Conservation (phyloP, 352 stramenopile species). For the Globisporangium rhizosaccharum region DNA sequence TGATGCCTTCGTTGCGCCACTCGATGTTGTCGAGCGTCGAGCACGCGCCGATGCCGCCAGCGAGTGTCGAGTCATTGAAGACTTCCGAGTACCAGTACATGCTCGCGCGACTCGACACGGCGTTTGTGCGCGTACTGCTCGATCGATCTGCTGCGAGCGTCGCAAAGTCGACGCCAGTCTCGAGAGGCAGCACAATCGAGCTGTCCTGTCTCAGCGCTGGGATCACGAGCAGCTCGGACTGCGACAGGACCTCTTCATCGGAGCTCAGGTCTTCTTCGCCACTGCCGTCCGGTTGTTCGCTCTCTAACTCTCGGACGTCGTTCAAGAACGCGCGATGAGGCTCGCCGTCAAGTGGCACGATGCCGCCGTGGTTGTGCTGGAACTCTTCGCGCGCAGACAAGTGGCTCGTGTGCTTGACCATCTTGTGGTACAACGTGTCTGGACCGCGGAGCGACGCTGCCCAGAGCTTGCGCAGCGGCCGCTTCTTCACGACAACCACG, state of each 20-base stretch:
- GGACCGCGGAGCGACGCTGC: slow-evolving; percentile 19
- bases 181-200: slow-evolving; percentile 45
- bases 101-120: slow-evolving; percentile 18
- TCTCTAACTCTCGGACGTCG: slow-evolving; percentile 52
- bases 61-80: slow-evolving; percentile 25
- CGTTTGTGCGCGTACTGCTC: slow-evolving; percentile 3
- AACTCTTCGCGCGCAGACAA: slow-evolving; percentile 78
- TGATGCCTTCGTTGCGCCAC: slow-evolving; percentile 93
- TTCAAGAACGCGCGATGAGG: slow-evolving; percentile 80
- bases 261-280: slow-evolving; percentile 27
- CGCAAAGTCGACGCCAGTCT: slow-evolving; percentile 43
- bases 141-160: slow-evolving; percentile 18
- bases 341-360: slow-evolving; percentile 83
- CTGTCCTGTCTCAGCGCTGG: slow-evolving; percentile 41
- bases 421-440: slow-evolving; percentile 51
- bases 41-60: slow-evolving; percentile 89
- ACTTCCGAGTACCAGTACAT: slow-evolving; percentile 80
- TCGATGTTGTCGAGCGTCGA: slow-evolving; percentile 89
- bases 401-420: slow-evolving; percentile 85
- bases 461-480: slow-evolving; percentile 61
- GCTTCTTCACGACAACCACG: slow-evolving; percentile 35
- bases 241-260: slow-evolving; percentile 39
- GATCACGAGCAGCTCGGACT: slow-evolving; percentile 48
- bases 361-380: slow-evolving; percentile 60
- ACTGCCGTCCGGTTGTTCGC: slow-evolving; percentile 31